Conservation (phyloP, 2,329 filamentous ascomycete species). For the Aspergillus pseudoterreus region DNA sequence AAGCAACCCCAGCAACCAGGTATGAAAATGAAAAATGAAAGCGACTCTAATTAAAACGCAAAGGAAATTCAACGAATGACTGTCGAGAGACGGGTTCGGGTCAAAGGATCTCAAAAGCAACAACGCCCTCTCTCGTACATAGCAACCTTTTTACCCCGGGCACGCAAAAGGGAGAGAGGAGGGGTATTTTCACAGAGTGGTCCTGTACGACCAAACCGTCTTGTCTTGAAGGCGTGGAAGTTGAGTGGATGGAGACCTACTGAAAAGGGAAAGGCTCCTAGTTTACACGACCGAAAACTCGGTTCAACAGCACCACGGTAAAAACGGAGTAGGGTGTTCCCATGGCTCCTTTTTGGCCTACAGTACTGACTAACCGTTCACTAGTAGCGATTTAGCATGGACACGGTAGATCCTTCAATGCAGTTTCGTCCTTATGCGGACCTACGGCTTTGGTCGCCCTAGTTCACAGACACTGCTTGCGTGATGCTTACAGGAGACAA, state of each 20-base stretch:
- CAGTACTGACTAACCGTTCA: constrained; percentile 12
- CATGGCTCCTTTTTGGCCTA: constrained; percentile 11
- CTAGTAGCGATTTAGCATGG: constrained; percentile 7
- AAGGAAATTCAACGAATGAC: too few relatives aligned
- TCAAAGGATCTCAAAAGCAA: neutral
- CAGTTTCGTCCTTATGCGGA: constrained; percentile 8
- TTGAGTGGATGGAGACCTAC: constrained; percentile 5
- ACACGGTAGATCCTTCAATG: constrained; percentile 15
- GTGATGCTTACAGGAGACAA: too few relatives aligned
- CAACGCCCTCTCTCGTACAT: neutral
- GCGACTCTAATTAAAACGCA: neutral
- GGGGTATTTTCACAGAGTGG: constrained; percentile 6
- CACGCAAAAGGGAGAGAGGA: constrained; percentile 1
- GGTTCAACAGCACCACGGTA: constrained; percentile 8
- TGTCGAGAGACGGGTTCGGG: neutral
- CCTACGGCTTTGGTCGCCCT: neutral
- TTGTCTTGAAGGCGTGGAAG: constrained; percentile 3
- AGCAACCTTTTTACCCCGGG: constrained; percentile 4
- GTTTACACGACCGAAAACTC: constrained; percentile 13
- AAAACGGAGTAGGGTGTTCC: constrained; percentile 13
- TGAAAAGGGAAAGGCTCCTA: constrained; percentile 12
- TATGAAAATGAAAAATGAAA: too few relatives aligned
- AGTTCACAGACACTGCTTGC: too few relatives aligned
- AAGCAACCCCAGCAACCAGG: neutral
- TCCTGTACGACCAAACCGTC: constrained; percentile 9